Base-by-base conservation (phyloP, 805 yeast species). In the Lipomyces starkeyi region DNA sequence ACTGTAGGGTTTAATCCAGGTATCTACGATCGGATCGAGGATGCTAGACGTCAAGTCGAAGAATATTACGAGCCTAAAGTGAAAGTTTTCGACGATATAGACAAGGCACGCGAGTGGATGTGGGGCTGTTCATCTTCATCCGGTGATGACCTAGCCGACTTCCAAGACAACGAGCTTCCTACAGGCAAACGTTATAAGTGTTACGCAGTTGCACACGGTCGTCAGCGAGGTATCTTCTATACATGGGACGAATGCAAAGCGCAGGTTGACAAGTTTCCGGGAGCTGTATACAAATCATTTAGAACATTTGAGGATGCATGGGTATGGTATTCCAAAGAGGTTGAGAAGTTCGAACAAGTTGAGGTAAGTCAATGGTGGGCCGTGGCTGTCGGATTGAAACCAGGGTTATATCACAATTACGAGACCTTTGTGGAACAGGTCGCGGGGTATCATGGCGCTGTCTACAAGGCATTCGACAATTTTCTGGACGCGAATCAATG, bases 231-330 rank as follows among this genome's bases (percentile, higher is more conserved):
- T 0, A 80, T 91, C 0, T 91, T 79, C 77, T 71, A 65, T 7
- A 76, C 77, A 22, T 92, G 97, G 97, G 75, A 76, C 0, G 86
- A 83, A 3, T 73, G 77, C 60, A 64, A 71, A 53, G 62, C 59
- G 22, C 85, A 86, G 58, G 90, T 88, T 0, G 71, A 74, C 6
- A 91, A 93, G 0, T 88, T 76, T 71, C 66, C 83, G 2, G 86
- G 87, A 2, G 89, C 92, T 6, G 73, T 75, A 14, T 88, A 75
- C 78, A 89, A 88, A 76, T 84, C 84, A 71, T 91, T 91, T 74
- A 70, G 74, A 11, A 77, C 85, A 1, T 63, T 34, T 0, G 71
- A 72, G 0, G 90, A 83, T 35, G 97, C 96, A 0, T 66, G 74
- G 29, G 77, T 76, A 0, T 88, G 54, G 58, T 61, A 61, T 35